These are phyloP conservation scores for Sporothrix globosa DNA, from an alignment of 2,329 filamentous ascomycete species.

Conservation along the genomic window DNA sequence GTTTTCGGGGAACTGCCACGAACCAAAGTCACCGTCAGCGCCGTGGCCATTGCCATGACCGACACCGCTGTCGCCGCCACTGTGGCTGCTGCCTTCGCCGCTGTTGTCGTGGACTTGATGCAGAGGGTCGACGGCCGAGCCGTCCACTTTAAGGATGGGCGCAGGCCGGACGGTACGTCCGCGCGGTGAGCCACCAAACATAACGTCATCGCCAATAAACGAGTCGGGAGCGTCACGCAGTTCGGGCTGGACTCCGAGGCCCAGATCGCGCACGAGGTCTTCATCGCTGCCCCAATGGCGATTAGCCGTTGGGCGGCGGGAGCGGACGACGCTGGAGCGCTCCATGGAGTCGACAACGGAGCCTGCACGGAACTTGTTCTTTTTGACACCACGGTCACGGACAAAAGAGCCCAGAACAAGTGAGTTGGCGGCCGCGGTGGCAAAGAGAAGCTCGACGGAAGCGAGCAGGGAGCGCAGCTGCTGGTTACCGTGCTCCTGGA, in stretches of 20 bases:
- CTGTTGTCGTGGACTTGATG: constrained; percentile 32
- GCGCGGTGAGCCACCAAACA: neutral
- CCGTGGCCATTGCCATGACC: neutral
- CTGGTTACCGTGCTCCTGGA: constrained; percentile 71
- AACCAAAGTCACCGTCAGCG: constrained; percentile 46
- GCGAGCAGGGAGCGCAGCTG: constrained; percentile 87
- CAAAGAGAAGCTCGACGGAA: constrained; percentile 86
- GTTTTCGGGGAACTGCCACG: constrained; percentile 54
- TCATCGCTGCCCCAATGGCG: constrained; percentile 87
- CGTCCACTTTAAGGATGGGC: constrained; percentile 42
- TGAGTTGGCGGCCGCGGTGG: constrained; percentile 83
- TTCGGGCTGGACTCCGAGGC: constrained; percentile 65
- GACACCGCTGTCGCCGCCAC: neutral
- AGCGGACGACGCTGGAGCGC: constrained; percentile 44
- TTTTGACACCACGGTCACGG: constrained; percentile 86
- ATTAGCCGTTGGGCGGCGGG: constrained; percentile 56
- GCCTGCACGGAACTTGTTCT: constrained; percentile 74
- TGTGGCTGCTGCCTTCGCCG: constrained; percentile 10
- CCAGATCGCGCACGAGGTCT: constrained; percentile 79
- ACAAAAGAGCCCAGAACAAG: constrained; percentile 92
- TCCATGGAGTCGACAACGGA: constrained; percentile 67
- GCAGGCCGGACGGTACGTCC: constrained; percentile 12
- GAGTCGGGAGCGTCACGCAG: constrained; percentile 48
- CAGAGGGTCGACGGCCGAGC: constrained; percentile 41
- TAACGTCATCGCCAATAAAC: constrained; percentile 35